phyloP scores from a whole-genome alignment of 495 filamentous ascomycete species.

The Penicillium paxilli region DNA sequence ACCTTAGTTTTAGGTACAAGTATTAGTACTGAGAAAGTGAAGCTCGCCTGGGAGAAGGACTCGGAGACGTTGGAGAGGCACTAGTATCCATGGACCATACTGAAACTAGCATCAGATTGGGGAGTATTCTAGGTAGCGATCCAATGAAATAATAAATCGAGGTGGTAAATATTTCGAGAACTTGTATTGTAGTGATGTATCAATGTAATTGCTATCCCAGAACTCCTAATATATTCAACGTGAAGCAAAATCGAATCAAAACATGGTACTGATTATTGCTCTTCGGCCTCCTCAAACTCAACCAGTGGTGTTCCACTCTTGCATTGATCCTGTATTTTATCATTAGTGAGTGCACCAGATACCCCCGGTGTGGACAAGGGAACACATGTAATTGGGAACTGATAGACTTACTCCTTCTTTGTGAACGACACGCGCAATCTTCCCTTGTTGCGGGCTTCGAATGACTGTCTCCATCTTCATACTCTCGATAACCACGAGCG shows the following conservation, averaged over 20 bases:
- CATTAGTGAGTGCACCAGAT: slow-evolving; percentile 23
- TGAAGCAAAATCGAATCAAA: not conserved
- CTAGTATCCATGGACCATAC: not conserved
- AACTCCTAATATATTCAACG: not conserved
- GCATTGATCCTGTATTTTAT: slow-evolving; percentile 51
- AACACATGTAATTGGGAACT: not conserved
- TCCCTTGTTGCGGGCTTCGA: slow-evolving; percentile 79
- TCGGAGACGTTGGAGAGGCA: not conserved
- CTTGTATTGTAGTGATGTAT: not conserved
- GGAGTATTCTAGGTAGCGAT: too few species aligned
- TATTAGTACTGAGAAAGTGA: slow-evolving; percentile 1
- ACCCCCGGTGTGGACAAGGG: not conserved
- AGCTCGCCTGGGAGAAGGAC: not conserved
- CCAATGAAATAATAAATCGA: too few species aligned
- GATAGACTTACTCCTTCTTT: slow-evolving; percentile 73
- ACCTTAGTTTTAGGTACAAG: slow-evolving; percentile 8
- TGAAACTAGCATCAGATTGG: too few species aligned
- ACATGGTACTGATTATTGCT: not conserved
- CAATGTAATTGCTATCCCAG: not conserved
- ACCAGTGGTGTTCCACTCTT: slow-evolving; percentile 60
- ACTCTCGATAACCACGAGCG: slow-evolving; percentile 94
- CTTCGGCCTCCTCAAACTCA: slow-evolving; percentile 43
- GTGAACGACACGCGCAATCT: slow-evolving; percentile 80
- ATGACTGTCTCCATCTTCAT: slow-evolving; percentile 99
- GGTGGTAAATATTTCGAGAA: too few species aligned